A percentile compares a stretch with the other conserved stretches of the same genome.
Conservation (phyloP, 352 stramenopile genomes). For the Phytophthora idaei region DNA sequence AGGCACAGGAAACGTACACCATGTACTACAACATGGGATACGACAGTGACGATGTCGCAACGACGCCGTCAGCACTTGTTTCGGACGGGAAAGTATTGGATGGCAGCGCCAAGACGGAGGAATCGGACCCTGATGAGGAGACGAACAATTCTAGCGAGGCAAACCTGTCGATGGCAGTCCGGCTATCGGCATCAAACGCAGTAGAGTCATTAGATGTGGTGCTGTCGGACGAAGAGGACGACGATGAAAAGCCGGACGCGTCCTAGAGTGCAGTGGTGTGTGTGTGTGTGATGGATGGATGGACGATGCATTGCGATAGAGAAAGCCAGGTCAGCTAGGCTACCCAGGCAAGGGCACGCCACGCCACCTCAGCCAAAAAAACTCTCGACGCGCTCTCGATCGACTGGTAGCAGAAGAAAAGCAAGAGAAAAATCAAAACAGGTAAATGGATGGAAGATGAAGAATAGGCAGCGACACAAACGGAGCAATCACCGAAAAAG, state of each 20-base stretch:
- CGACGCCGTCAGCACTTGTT: slow-evolving; percentile 28
- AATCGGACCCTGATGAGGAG: slow-evolving; percentile 60
- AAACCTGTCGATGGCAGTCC: slow-evolving; percentile 37
- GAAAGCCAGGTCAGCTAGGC: slow-evolving; percentile 37
- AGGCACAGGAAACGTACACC: slow-evolving; percentile 85
- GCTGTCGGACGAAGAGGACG: slow-evolving; percentile 50
- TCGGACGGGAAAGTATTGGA: slow-evolving; percentile 52
- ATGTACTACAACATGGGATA: slow-evolving; percentile 92
- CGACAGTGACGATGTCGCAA: slow-evolving; percentile 68
- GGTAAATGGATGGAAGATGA: slow-evolving; percentile 32
- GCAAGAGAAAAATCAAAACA: slow-evolving; percentile 35
- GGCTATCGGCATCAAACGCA: slow-evolving; percentile 43
- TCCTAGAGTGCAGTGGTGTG: slow-evolving; percentile 31
- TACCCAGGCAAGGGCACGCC: slow-evolving; percentile 25
- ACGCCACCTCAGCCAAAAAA: slow-evolving; percentile 21
- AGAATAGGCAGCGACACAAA: slow-evolving; percentile 13
- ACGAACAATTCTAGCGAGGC: slow-evolving; percentile 33
- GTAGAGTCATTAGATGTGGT: slow-evolving; percentile 53
- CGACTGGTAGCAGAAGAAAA: slow-evolving; percentile 26
- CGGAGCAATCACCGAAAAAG: slow-evolving; percentile 28
- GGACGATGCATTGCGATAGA: slow-evolving; percentile 45
- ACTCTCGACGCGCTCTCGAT: slow-evolving; percentile 23
- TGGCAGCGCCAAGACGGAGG: slow-evolving; percentile 59
- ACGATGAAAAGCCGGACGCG: slow-evolving; percentile 40
- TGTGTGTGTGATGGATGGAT: slow-evolving; percentile 17